Conservation (phyloP, 306 rosid species). For the Pyrus bretschneideri region DNA sequence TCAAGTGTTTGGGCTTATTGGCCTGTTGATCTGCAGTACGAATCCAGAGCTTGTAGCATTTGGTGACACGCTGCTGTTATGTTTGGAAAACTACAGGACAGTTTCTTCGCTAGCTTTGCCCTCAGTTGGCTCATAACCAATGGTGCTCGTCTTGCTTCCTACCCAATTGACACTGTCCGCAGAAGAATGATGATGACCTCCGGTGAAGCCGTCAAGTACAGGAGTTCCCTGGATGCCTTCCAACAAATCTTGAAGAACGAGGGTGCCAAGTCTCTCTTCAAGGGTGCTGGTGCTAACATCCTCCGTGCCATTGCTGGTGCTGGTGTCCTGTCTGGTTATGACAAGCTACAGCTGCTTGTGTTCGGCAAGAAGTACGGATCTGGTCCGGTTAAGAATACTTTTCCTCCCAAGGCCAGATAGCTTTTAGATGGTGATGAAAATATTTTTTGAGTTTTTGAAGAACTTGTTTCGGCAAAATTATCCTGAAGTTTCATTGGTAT, state of each 20-base stretch:
- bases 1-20: not conserved
- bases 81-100: slow-evolving; percentile 40
- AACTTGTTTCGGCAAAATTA: slow-evolving; percentile 55
- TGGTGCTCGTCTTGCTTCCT: slow-evolving; percentile 87
- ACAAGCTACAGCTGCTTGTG: slow-evolving; percentile 68
- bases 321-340: slow-evolving; percentile 94
- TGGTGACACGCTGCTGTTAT: not conserved
- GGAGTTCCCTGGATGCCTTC: slow-evolving; percentile 71
- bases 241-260: slow-evolving; percentile 71
- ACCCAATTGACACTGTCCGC: slow-evolving; percentile 88
- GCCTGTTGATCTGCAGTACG: not conserved
- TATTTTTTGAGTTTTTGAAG: slow-evolving; percentile 43
- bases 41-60: not conserved
- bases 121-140: slow-evolving; percentile 91
- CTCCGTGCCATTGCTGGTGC: slow-evolving; percentile 91
- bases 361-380: slow-evolving; percentile 89
- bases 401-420: not conserved
- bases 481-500: slow-evolving; percentile 30
- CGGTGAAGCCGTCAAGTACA: slow-evolving; percentile 92
- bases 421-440: slow-evolving; percentile 83
- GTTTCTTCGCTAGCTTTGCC: slow-evolving; percentile 85
- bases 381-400: slow-evolving; percentile 41
- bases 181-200: slow-evolving; percentile 99
- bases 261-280: slow-evolving; percentile 80
- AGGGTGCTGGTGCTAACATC: slow-evolving; percentile 95